These are phyloP conservation scores for Cryptococcus maquisensis DNA, from an alignment of 1,284 basidiomycete species.

Conservation along the genomic window DNA sequence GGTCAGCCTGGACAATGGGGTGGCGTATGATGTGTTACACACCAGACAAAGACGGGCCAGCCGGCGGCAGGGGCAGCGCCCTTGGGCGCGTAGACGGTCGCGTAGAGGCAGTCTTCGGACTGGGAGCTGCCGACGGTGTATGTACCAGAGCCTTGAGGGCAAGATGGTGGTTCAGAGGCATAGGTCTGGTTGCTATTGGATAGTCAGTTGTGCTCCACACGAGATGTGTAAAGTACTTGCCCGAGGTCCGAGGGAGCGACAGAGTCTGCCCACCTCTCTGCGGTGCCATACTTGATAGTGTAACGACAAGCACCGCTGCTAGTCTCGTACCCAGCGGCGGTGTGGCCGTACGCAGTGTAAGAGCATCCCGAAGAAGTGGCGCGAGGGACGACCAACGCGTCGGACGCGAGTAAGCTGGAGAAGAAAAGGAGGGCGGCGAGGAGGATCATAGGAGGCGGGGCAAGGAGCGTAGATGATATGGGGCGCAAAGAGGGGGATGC, in stretches of 20 bases:
- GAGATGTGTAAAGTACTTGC: slow-evolving; percentile 16
- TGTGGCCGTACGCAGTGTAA: not conserved
- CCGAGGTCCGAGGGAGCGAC: slow-evolving; percentile 1
- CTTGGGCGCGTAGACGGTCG: slow-evolving; percentile 67
- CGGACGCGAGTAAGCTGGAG: not conserved
- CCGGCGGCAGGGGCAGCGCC: slow-evolving; percentile 38
- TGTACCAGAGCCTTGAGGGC: slow-evolving; percentile 55
- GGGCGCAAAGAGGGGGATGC: no score
- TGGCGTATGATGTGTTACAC: slow-evolving; percentile 6
- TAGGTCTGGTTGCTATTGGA: slow-evolving; percentile 46
- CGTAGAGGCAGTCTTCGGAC: slow-evolving; percentile 70
- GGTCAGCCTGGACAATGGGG: not conserved
- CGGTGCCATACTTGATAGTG: slow-evolving; percentile 33
- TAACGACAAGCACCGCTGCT: slow-evolving; percentile 35
- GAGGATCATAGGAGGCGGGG: not conserved
- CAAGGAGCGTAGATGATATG: not conserved
- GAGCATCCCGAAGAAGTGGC: not conserved
- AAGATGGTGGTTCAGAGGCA: slow-evolving; percentile 61
- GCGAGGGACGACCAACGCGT: not conserved
- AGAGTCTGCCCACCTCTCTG: slow-evolving; percentile 31
- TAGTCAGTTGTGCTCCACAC: not conserved
- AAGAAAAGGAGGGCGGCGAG: not conserved
- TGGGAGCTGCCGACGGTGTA: slow-evolving; percentile 52
- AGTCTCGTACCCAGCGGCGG: not conserved
- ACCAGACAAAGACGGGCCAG: slow-evolving; percentile 62